These are phyloP conservation scores for Rhodotorula mucilaginosa DNA, from an alignment of 1,284 basidiomycete species.

Conservation along the genomic window DNA sequence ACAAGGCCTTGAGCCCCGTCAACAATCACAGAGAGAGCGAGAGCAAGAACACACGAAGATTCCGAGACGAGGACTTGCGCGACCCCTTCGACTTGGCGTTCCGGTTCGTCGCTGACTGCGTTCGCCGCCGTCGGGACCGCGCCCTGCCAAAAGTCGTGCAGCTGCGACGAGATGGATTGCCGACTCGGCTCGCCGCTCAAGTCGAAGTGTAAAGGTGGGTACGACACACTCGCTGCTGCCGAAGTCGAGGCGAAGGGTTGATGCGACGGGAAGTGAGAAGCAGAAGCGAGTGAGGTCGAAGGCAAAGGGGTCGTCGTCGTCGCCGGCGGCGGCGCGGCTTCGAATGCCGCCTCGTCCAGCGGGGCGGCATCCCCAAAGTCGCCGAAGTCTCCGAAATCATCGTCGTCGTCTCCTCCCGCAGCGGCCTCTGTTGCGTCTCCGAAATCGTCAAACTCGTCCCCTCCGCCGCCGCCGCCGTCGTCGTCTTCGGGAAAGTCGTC, in stretches of 20 bases:
- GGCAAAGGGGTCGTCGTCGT: slow-evolving; percentile 38
- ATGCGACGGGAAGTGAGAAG: background rate
- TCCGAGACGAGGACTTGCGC: slow-evolving; percentile 69
- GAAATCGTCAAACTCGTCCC: slow-evolving; percentile 22
- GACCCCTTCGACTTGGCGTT: slow-evolving; percentile 74
- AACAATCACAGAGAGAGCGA: background rate
- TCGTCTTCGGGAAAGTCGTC: slow-evolving; percentile 26
- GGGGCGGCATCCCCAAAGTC: slow-evolving; percentile 54
- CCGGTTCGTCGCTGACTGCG: slow-evolving; percentile 65
- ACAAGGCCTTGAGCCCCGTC: background rate
- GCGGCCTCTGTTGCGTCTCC: slow-evolving; percentile 47
- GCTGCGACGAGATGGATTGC: slow-evolving; percentile 60
- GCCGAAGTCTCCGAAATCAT: slow-evolving; percentile 69
- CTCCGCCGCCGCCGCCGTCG: slow-evolving; percentile 6
- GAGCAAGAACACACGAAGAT: slow-evolving; percentile 29
- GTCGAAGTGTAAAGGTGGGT: slow-evolving; percentile 65
- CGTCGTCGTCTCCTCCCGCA: slow-evolving; percentile 62
- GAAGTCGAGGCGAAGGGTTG: slow-evolving; percentile 1
- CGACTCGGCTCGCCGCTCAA: slow-evolving; percentile 58
- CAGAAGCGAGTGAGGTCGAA: background rate
- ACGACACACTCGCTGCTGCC: slow-evolving; percentile 46
- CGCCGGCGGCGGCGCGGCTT: slow-evolving; percentile 37
- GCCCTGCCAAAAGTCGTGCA: slow-evolving; percentile 65
- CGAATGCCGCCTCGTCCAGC: slow-evolving; percentile 53
- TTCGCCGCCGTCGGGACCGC: slow-evolving; percentile 58